phyloP scores from a whole-genome alignment of 164 flowering plant genomes.

The Protea cynaroides region DNA sequence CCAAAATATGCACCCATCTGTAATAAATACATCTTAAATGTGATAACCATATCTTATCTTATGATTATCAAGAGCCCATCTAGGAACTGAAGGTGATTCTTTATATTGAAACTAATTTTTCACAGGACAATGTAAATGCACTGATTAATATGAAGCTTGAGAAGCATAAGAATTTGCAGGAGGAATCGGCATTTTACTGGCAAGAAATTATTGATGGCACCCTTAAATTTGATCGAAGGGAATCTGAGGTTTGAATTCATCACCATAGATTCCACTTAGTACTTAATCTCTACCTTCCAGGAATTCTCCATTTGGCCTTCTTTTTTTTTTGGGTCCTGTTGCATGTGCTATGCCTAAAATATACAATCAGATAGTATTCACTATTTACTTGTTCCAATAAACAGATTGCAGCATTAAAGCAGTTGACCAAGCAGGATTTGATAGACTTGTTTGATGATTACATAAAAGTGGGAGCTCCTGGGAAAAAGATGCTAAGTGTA shows the following conservation, averaged over 20 bases:
- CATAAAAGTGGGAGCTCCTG: conserved; percentile 67
- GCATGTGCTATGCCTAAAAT: too few species aligned
- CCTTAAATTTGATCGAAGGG: conserved; percentile 78
- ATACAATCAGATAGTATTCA: neutral
- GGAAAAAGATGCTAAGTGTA: conserved; percentile 52
- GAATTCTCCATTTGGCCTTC: too few species aligned
- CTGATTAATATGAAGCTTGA: conserved; percentile 94
- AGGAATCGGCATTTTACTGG: conserved; percentile 81
- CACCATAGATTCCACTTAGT: neutral
- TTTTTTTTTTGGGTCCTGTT: too few species aligned
- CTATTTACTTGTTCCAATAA: conserved; percentile 4
- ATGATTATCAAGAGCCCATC: neutral
- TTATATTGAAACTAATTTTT: conserved; percentile 4
- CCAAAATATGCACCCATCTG: too few species aligned
- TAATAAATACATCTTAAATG: too few species aligned
- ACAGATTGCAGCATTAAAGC: conserved; percentile 74
- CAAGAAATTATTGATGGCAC: conserved; percentile 76
- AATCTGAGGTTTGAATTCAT: conserved; percentile 60
- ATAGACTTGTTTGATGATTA: conserved; percentile 69
- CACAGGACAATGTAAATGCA: conserved; percentile 78
- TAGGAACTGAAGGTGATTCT: neutral
- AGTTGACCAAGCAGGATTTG: conserved; percentile 56
- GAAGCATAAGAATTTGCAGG: conserved; percentile 83
- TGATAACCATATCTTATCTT: too few species aligned
- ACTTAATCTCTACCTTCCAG: too few species aligned